Conservation (phyloP, 768 basidiomycete species). For the Clitopilus passeckerianus region DNA sequence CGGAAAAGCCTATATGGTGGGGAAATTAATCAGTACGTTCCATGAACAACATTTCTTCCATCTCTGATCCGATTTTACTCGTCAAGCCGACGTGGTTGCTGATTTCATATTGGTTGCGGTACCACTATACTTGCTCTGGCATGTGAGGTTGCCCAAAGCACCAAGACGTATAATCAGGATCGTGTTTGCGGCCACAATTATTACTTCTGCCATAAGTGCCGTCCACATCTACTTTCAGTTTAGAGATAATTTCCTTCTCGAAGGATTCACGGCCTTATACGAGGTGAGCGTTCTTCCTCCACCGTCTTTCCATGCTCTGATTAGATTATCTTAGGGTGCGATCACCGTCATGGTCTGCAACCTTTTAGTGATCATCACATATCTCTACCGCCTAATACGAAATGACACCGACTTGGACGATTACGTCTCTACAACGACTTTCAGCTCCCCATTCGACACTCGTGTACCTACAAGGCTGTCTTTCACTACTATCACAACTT, state of each 20-base stretch:
- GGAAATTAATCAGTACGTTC: slow-evolving; percentile 9
- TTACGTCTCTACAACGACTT: slow-evolving; percentile 3
- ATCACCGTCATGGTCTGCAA: slow-evolving; percentile 13
- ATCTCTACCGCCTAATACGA: slow-evolving; percentile 10
- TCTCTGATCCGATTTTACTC: no score
- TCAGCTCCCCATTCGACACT: neutral
- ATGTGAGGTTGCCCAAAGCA: slow-evolving; percentile 4
- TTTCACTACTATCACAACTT: neutral
- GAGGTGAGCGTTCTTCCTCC: slow-evolving; percentile 10
- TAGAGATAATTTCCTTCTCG: slow-evolving; percentile 1
- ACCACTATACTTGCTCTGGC: slow-evolving; percentile 7
- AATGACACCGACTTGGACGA: slow-evolving; percentile 9
- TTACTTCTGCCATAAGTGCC: slow-evolving; percentile 7
- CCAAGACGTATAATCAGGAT: slow-evolving; percentile 10
- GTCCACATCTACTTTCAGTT: slow-evolving; percentile 10
- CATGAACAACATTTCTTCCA: no score
- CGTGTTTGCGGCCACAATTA: slow-evolving; percentile 12
- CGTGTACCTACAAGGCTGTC: neutral
- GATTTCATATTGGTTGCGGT: slow-evolving; percentile 5
- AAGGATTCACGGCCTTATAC: slow-evolving; percentile 10
- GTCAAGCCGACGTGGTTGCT: slow-evolving; percentile 10
- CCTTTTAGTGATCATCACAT: slow-evolving; percentile 13
- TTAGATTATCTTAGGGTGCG: slow-evolving; percentile 6
- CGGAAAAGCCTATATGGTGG: slow-evolving; percentile 4
- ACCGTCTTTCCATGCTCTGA: neutral